phyloP scores from a whole-genome alignment of 2,329 filamentous ascomycete species.

The Ophiostoma quercus region DNA sequence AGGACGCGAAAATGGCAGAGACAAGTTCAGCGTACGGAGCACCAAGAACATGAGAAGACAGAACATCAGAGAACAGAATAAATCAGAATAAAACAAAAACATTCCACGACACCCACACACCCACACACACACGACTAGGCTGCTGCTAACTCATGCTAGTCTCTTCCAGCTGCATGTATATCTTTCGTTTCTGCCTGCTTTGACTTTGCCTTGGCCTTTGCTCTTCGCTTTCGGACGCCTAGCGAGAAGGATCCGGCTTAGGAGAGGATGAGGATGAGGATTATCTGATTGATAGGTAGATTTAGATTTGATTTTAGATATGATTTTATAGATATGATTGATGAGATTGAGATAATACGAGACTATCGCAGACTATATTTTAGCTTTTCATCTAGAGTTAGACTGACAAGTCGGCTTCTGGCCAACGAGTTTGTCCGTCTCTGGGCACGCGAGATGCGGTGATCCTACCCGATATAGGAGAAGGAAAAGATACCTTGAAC shows the following conservation, averaged over 20 bases:
- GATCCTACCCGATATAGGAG: conserved; percentile 6
- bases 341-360: background rate
- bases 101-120: background rate
- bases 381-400: background rate
- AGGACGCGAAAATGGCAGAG: background rate
- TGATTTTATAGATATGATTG: background rate
- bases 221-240: background rate
- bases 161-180: background rate
- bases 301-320: background rate
- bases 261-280: background rate
- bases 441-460: background rate
- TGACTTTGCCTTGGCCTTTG: no score
- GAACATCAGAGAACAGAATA: background rate
- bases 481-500: background rate
- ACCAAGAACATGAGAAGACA: background rate
- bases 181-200: background rate
- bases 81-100: background rate
- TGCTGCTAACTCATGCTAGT: conserved; percentile 8
- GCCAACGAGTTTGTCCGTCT: background rate
- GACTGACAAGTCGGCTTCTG: background rate
- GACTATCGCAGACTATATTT: background rate
- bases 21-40: background rate
- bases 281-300: conserved; percentile 15
- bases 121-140: background rate
- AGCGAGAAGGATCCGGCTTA: background rate